Percentiles rank a stretch among this genome's conserved stretches.
Evolutionary conservation across 2,329 filamentous ascomycete species (phyloP).

Genomic region (Onygenales sp.): DNA sequence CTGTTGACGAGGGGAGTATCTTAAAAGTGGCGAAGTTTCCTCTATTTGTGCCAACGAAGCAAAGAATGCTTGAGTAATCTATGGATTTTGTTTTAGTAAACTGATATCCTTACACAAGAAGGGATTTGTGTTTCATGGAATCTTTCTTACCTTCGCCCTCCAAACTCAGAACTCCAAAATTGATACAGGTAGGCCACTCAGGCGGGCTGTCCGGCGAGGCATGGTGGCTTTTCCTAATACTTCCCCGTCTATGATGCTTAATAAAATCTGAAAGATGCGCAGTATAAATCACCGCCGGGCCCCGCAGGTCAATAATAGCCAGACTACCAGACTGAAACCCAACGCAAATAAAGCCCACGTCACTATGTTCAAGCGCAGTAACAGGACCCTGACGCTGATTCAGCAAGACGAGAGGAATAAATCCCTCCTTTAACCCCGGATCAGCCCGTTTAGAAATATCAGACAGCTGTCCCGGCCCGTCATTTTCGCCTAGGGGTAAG

Average conservation of each 20-base stretch:
- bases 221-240: slow-evolving; percentile 52
- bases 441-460: slow-evolving; percentile 68
- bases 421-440: slow-evolving; percentile 62
- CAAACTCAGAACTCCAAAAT: slow-evolving; percentile 88
- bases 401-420: slow-evolving; percentile 71
- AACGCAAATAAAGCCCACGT: slow-evolving; percentile 82
- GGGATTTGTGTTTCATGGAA: background rate
- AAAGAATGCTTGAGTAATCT: slow-evolving; percentile 85
- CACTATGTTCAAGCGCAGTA: slow-evolving; percentile 71
- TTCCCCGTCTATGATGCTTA: slow-evolving; percentile 66
- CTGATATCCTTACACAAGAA: background rate
- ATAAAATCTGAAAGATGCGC: slow-evolving; percentile 62
- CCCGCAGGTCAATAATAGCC: slow-evolving; percentile 76
- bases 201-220: slow-evolving; percentile 38
- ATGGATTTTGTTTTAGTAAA: slow-evolving; percentile 15
- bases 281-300: slow-evolving; percentile 73
- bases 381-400: slow-evolving; percentile 76
- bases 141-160: slow-evolving; percentile 61
- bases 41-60: slow-evolving; percentile 79
- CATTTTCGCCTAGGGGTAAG: slow-evolving; percentile 39
- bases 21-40: slow-evolving; percentile 87
- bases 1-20: slow-evolving; percentile 61
- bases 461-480: slow-evolving; percentile 60
- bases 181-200: slow-evolving; percentile 73
- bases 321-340: slow-evolving; percentile 77